A percentile compares a stretch with the other conserved stretches of the same genome.
phyloP scores from a whole-genome alignment of 1,284 basidiomycete genomes.

The Ganoderma resinaceum region DNA sequence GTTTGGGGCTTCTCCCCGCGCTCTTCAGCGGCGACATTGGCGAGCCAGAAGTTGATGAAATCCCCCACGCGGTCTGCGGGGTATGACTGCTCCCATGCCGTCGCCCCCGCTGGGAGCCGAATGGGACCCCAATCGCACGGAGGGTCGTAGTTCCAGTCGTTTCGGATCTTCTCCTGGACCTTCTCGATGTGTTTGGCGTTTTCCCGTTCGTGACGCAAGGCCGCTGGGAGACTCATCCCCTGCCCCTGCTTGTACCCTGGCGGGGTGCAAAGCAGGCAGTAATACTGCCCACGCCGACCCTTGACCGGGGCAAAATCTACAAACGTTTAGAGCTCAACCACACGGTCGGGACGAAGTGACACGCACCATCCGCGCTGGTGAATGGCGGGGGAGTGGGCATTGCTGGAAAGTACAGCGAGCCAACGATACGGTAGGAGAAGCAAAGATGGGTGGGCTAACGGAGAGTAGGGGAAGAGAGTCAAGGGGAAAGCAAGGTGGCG shows the following conservation, averaged over 20 bases:
- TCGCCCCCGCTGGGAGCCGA: conserved; percentile 46
- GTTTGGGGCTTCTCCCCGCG: conserved; percentile 53
- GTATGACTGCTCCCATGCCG: conserved; percentile 57
- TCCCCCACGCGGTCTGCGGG: conserved; percentile 47
- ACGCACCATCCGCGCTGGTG: conserved; percentile 1
- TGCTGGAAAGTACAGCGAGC: background rate
- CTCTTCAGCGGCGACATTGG: conserved; percentile 58
- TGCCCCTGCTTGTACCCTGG: conserved; percentile 20
- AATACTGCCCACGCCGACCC: conserved; percentile 20
- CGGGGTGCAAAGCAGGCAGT: conserved; percentile 31
- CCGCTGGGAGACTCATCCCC: conserved; percentile 26
- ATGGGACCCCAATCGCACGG: conserved; percentile 33
- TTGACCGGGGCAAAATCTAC: conserved; percentile 29
- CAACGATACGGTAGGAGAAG: background rate
- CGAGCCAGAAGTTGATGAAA: conserved; percentile 59
- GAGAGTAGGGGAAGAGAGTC: background rate
- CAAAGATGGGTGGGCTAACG: background rate
- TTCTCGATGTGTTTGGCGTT: conserved; percentile 24
- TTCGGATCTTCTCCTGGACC: conserved; percentile 15
- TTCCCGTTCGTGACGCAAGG: conserved; percentile 27
- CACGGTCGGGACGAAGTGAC: too few species aligned
- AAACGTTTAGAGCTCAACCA: background rate
- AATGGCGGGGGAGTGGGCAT: background rate
- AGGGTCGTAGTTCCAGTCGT: conserved; percentile 15
- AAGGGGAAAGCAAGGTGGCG: background rate